Evolutionary conservation across 345 rosid genomes (phyloP).

Genomic region (Arabidopsis suecica): DNA sequence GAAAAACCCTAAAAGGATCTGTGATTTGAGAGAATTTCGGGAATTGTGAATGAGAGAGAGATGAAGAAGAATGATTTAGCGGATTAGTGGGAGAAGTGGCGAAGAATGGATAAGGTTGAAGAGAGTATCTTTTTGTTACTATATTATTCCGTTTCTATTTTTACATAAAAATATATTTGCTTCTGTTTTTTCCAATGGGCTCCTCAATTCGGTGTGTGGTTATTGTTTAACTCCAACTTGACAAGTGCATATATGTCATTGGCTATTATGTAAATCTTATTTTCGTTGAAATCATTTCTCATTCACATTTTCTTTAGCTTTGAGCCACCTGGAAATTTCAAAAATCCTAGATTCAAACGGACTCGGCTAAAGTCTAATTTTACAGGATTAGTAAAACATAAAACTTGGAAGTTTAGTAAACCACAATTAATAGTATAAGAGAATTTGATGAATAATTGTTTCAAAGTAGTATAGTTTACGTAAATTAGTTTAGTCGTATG

Average conservation of each 20-base stretch:
- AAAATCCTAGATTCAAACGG: background rate
- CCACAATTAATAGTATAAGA: background rate
- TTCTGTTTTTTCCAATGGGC: constrained; percentile 38
- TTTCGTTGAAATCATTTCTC: too few relatives aligned
- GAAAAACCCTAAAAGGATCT: constrained; percentile 8
- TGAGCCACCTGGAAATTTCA: background rate
- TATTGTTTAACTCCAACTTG: constrained; percentile 22
- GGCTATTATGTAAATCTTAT: background rate
- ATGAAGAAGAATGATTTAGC: constrained; percentile 20
- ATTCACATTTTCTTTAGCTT: background rate
- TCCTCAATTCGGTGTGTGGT: constrained; percentile 25
- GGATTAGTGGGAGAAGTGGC: constrained; percentile 42
- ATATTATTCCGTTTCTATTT: background rate
- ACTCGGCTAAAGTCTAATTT: background rate
- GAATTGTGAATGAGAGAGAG: background rate
- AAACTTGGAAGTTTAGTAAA: background rate
- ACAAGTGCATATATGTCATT: constrained; percentile 13
- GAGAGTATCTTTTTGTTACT: constrained; percentile 34
- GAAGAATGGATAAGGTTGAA: constrained; percentile 43
- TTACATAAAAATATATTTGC: constrained; percentile 3
- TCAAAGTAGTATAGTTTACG: background rate
- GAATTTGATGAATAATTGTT: background rate
- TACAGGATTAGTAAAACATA: background rate
- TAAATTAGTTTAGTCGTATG: background rate
- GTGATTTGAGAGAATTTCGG: background rate